Conservation (phyloP, 805 yeast species). For the Candida ipomoeae region DNA sequence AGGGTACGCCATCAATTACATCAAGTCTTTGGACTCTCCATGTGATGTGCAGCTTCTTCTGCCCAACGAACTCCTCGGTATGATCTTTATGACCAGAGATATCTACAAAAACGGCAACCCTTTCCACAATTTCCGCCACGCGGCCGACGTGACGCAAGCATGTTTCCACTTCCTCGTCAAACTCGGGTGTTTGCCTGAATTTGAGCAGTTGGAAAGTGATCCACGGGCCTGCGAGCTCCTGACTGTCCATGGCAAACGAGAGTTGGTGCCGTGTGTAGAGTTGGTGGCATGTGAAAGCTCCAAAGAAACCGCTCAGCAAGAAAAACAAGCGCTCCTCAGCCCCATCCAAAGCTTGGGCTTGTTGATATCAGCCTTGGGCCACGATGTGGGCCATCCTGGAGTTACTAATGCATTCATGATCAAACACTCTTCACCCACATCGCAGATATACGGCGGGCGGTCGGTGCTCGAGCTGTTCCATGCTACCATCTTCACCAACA, state of each 20-base stretch:
- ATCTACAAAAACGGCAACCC: conserved; percentile 82
- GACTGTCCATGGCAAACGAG: conserved; percentile 9
- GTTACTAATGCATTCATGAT: conserved; percentile 74
- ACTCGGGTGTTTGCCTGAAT: conserved; percentile 36
- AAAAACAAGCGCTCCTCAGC: conserved; percentile 19
- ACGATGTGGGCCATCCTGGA: conserved; percentile 96
- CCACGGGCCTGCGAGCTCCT: conserved; percentile 28
- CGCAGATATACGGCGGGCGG: conserved; percentile 55
- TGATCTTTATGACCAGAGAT: conserved; percentile 67
- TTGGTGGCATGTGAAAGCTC: conserved; percentile 4
- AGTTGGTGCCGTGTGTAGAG: conserved; percentile 2
- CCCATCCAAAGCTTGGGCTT: conserved; percentile 52
- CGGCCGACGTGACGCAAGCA: conserved; percentile 92
- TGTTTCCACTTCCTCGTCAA: conserved; percentile 60
- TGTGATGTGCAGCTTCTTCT: conserved; percentile 14
- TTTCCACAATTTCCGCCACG: conserved; percentile 94
- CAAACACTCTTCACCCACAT: conserved; percentile 57
- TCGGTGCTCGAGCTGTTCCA: conserved; percentile 85
- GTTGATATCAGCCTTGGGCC: conserved; percentile 83
- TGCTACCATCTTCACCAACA: conserved; percentile 53
- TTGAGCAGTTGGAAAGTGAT: conserved; percentile 32
- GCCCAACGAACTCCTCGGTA: conserved; percentile 47
- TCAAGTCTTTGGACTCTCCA: conserved; percentile 9
- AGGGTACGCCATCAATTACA: conserved; percentile 36
- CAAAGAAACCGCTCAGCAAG: not conserved